Conservation (phyloP, 352 stramenopile species). For the Pythium monospermum region DNA sequence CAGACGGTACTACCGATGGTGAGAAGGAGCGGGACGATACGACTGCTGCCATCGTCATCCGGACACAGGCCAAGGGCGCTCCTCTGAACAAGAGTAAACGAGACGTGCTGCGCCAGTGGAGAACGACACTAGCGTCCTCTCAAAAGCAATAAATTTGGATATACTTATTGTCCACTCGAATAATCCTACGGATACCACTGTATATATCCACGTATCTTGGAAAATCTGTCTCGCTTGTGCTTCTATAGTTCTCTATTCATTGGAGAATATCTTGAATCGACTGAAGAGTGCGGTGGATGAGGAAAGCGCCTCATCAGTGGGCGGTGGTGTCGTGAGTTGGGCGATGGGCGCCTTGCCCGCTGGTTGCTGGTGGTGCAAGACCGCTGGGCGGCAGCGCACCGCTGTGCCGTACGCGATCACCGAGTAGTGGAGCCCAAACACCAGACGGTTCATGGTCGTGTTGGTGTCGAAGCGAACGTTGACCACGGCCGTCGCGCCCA, state of each 20-base stretch:
- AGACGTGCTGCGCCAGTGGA: constrained; percentile 14
- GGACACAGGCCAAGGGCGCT: too few species aligned
- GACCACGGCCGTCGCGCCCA: constrained; percentile 70
- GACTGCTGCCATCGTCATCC: too few species aligned
- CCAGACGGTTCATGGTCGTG: constrained; percentile 82
- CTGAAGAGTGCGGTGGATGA: neutral
- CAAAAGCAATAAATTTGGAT: neutral
- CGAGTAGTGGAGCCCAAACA: constrained; percentile 80
- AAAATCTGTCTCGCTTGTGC: too few species aligned
- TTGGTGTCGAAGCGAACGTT: constrained; percentile 82
- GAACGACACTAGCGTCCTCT: neutral
- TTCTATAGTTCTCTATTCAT: too few species aligned
- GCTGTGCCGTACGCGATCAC: constrained; percentile 78
- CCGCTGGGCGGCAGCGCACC: constrained; percentile 48
- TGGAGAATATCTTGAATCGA: constrained; percentile 6
- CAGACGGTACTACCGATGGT: neutral
- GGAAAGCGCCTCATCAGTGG: neutral
- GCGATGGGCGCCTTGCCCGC: constrained; percentile 2
- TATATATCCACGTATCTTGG: too few species aligned
- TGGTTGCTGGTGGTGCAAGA: constrained; percentile 11
- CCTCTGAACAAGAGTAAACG: constrained; percentile 6
- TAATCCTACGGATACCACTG: neutral
- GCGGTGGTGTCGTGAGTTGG: neutral
- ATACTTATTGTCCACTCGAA: too few species aligned
- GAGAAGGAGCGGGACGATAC: neutral